Conservation (phyloP, 208 protist genomes). For the Crithidia expoeki region DNA sequence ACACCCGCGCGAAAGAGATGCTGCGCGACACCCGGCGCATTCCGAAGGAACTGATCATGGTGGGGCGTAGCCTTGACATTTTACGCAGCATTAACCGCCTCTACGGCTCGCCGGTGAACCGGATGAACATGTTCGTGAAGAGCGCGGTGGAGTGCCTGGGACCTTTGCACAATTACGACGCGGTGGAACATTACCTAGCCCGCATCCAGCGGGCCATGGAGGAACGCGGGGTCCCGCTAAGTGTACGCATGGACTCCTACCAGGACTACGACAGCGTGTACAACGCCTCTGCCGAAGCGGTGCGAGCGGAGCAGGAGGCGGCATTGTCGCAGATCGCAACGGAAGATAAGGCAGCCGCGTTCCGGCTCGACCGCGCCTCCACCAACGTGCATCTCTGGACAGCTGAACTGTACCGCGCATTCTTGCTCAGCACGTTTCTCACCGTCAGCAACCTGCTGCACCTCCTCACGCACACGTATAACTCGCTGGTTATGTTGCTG, state of each 20-base stretch:
- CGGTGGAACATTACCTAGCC: slow-evolving; percentile 51
- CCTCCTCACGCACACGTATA: slow-evolving; percentile 48
- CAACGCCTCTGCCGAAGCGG: slow-evolving; percentile 32
- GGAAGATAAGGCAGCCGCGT: slow-evolving; percentile 10
- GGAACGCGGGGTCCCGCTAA: not conserved
- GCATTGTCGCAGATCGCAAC: slow-evolving; percentile 39
- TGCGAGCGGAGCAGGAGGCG: slow-evolving; percentile 43
- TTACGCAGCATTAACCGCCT: slow-evolving; percentile 80
- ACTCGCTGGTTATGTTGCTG: slow-evolving; percentile 25
- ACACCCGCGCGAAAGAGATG: slow-evolving; percentile 46
- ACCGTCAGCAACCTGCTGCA: slow-evolving; percentile 41
- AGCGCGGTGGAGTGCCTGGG: slow-evolving; percentile 64
- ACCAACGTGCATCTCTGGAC: slow-evolving; percentile 1
- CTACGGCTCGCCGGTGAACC: slow-evolving; percentile 81
- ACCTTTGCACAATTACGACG: slow-evolving; percentile 59
- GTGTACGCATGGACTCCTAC: slow-evolving; percentile 13
- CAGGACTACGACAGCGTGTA: slow-evolving; percentile 55
- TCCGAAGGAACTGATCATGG: slow-evolving; percentile 74
- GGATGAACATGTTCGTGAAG: slow-evolving; percentile 78
- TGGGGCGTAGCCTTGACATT: slow-evolving; percentile 81
- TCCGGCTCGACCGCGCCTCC: not conserved
- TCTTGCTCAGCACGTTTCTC: slow-evolving; percentile 50
- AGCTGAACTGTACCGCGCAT: slow-evolving; percentile 35
- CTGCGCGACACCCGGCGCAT: slow-evolving; percentile 61
- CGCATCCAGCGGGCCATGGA: slow-evolving; percentile 33